phyloP scores from a whole-genome alignment of 2,329 filamentous ascomycete species.

The Ophiostoma quercus region DNA sequence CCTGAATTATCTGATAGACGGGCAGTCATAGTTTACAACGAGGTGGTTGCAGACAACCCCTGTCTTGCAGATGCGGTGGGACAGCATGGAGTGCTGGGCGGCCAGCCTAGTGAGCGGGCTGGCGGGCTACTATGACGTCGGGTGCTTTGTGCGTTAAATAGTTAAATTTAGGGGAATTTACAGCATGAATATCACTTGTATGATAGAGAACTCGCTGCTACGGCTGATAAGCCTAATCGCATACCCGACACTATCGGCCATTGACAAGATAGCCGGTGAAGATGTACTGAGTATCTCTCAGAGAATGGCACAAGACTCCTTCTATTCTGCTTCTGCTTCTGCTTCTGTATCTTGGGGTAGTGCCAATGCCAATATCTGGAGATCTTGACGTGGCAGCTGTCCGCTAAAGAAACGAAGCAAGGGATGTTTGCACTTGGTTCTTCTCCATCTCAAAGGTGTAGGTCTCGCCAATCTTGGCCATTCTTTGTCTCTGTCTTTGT shows the following conservation, averaged over 20 bases:
- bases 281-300: too few relatives aligned
- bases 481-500: neutral
- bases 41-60: conserved; percentile 20
- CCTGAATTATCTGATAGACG: neutral
- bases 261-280: too few relatives aligned
- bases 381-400: neutral
- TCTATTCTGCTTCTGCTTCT: neutral
- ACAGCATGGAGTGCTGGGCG: conserved; percentile 20
- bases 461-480: neutral
- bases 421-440: neutral
- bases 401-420: neutral
- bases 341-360: neutral
- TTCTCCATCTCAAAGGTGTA: neutral
- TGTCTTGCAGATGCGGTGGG: conserved; percentile 24
- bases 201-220: neutral
- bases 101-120: conserved; percentile 11
- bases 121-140: neutral
- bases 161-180: neutral
- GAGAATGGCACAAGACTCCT: neutral
- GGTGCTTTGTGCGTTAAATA: neutral
- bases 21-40: neutral
- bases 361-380: neutral
- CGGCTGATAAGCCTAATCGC: neutral
- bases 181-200: neutral
- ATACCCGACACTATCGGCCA: neutral